Percentiles rank a stretch among this genome's conserved stretches.
Evolutionary conservation across 2,329 filamentous ascomycete species (phyloP).

Genomic region (Pseudocercospora pini-densiflorae): DNA sequence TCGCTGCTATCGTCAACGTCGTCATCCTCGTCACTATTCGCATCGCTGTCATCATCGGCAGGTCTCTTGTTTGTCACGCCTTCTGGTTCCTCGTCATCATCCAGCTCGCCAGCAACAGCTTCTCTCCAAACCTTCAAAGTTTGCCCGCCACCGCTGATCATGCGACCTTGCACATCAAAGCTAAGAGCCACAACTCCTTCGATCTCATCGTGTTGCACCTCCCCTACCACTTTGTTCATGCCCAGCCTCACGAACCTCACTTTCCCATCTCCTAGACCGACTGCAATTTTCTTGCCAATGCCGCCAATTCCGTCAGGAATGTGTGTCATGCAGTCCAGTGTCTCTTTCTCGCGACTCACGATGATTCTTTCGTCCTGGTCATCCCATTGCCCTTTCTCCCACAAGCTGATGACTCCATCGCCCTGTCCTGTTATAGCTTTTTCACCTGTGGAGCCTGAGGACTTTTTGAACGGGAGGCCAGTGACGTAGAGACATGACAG

Average conservation of each 20-base stretch:
- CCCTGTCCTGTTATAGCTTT: constrained; percentile 78
- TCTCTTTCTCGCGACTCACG: constrained; percentile 69
- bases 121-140: constrained; percentile 91
- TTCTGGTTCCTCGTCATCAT: constrained; percentile 50
- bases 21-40: constrained; percentile 48
- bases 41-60: constrained; percentile 56
- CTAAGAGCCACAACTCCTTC: constrained; percentile 82
- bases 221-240: constrained; percentile 70
- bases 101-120: constrained; percentile 60
- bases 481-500: constrained; percentile 79
- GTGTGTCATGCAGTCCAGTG: constrained; percentile 75
- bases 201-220: constrained; percentile 78
- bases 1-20: constrained; percentile 44
- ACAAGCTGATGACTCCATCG: constrained; percentile 83
- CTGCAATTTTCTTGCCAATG: constrained; percentile 72
- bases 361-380: constrained; percentile 90
- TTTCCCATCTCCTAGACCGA: constrained; percentile 80
- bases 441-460: constrained; percentile 69
- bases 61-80: constrained; percentile 42
- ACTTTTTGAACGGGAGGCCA: constrained; percentile 69
- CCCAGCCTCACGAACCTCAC: constrained; percentile 78
- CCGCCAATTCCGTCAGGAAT: constrained; percentile 72
- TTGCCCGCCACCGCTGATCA: constrained; percentile 87
- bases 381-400: constrained; percentile 94
- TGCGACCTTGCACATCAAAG: constrained; percentile 82